These are phyloP conservation scores for Hansenula anomala DNA, from an alignment of 1,139 yeast species.

Conservation along the genomic window DNA sequence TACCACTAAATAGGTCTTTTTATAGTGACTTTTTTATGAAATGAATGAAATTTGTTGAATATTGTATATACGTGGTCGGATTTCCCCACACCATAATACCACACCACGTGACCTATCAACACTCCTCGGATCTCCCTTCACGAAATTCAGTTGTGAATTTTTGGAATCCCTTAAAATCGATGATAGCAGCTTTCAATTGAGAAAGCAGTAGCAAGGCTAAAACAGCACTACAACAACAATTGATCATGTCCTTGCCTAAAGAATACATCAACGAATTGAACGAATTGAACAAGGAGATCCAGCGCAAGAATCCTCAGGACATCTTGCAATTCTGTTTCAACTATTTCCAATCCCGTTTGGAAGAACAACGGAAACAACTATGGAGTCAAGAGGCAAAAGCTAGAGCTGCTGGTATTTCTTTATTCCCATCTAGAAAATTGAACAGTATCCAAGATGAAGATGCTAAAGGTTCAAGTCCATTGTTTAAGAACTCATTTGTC, in stretches of 20 bases:
- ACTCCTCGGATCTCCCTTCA: no score
- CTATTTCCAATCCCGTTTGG: conserved; percentile 59
- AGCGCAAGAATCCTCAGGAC: conserved; percentile 60
- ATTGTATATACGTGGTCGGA: no score
- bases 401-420: conserved; percentile 45
- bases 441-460: conserved; percentile 8
- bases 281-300: conserved; percentile 58
- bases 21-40: no score
- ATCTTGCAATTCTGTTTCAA: conserved; percentile 71
- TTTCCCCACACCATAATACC: no score
- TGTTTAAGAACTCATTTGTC: conserved; percentile 61
- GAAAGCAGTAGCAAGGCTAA: no score
- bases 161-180: no score
- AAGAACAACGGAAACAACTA: conserved; percentile 51
- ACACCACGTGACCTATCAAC: no score
- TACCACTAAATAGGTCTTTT: no score
- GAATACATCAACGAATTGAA: conserved; percentile 51
- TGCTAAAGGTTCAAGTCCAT: conserved; percentile 10
- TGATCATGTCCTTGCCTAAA: conserved; percentile 26
- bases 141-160: no score
- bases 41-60: no score
- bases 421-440: conserved; percentile 35
- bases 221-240: no score
- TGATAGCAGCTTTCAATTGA: no score
- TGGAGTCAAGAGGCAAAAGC: conserved; percentile 52